Conservation (phyloP, 2,329 filamentous ascomycete species). For the Macrophomina tecta region DNA sequence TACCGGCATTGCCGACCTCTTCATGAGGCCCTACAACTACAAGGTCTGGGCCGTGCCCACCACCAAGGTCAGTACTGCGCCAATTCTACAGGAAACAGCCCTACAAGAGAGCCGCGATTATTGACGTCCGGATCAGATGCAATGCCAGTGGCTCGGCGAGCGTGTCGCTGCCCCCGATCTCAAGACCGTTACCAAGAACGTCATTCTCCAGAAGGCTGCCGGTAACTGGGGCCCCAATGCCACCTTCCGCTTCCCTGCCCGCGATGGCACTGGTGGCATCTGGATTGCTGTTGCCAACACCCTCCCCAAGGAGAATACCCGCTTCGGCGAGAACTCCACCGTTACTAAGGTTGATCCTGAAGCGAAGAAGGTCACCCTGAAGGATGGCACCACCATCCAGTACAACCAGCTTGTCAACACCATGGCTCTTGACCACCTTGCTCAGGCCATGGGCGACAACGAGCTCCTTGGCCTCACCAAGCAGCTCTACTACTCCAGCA, state of each 20-base stretch:
- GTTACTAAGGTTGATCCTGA: conserved; percentile 87
- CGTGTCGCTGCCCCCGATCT: conserved; percentile 96
- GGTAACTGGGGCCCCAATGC: conserved; percentile 98
- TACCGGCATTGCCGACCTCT: conserved; percentile 85
- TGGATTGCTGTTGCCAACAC: conserved; percentile 98
- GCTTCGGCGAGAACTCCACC: conserved; percentile 82
- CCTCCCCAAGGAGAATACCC: conserved; percentile 87
- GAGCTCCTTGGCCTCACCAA: conserved; percentile 84
- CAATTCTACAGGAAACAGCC: neutral
- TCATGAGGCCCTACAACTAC: conserved; percentile 99
- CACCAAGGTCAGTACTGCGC: conserved; percentile 73
- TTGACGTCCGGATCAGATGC: conserved; percentile 71
- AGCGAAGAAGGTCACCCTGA: conserved; percentile 80
- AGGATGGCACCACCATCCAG: conserved; percentile 84
- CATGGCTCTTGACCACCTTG: conserved; percentile 92
- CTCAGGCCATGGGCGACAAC: conserved; percentile 84
- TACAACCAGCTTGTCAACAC: conserved; percentile 95
- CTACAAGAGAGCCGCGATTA: neutral
- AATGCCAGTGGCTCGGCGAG: conserved; percentile 98
- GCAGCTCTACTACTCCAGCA: conserved; percentile 94
- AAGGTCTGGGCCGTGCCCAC: conserved; percentile 99
- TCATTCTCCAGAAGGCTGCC: conserved; percentile 93
- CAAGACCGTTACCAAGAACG: conserved; percentile 91
- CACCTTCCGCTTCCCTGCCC: conserved; percentile 96
- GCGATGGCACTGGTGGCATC: conserved; percentile 95